These are phyloP conservation scores for Coemansia biformis DNA, from an alignment of 192 early-diverging fungal species.

Conservation along the genomic window DNA sequence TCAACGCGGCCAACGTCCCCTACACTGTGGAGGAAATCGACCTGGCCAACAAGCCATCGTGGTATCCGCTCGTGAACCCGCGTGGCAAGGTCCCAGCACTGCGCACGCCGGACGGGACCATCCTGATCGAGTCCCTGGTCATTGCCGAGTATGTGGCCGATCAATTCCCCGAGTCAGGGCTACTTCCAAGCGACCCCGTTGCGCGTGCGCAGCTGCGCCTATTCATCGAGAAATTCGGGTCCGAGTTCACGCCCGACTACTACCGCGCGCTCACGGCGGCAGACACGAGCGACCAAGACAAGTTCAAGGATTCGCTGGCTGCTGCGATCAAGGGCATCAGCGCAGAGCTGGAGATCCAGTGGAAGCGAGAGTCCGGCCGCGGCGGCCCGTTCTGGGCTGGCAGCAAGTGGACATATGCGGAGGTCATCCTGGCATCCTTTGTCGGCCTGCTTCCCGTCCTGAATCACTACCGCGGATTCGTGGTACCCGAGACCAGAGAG, in stretches of 20 bases:
- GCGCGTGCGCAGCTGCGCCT: constrained; percentile 44
- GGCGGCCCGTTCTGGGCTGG: constrained; percentile 32
- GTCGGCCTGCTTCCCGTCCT: constrained; percentile 7
- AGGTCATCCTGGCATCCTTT: constrained; percentile 23
- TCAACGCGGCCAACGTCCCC: constrained; percentile 52
- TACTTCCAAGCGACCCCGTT: constrained; percentile 12
- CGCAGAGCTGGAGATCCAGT: constrained; percentile 27
- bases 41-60: constrained; percentile 58
- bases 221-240: constrained; percentile 27
- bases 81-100: constrained; percentile 66
- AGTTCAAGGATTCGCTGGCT: constrained; percentile 8
- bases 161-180: constrained; percentile 53
- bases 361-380: constrained; percentile 21
- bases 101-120: constrained; percentile 48
- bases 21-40: constrained; percentile 60
- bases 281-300: constrained; percentile 17
- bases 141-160: constrained; percentile 64
- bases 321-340: constrained; percentile 8
- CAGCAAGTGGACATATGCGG: constrained; percentile 18
- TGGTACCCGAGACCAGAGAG: constrained; percentile 29
- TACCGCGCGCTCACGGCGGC: constrained; percentile 7
- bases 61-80: constrained; percentile 63
- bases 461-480: constrained; percentile 19
- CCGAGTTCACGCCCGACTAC: constrained; percentile 14
- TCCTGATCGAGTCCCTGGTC: constrained; percentile 63